Base-by-base conservation (phyloP, 768 basidiomycete genomes). In the Pulveroboletus frians region DNA sequence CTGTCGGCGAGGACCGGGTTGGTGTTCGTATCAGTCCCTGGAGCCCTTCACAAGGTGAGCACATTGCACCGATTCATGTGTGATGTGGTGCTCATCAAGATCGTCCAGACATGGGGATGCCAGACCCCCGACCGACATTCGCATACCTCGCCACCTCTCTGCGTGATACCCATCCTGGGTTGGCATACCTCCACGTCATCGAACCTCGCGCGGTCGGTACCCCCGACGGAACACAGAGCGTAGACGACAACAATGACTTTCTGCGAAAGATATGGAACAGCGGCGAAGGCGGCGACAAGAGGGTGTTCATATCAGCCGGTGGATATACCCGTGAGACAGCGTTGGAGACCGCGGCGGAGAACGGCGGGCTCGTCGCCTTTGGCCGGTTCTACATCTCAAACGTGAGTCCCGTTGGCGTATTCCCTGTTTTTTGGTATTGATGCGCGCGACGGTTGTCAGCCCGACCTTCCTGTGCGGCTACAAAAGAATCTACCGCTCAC, bases 51-150 rank as follows among this genome's bases (percentile, higher is more conserved):
- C 73, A 75, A 55, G 71, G 74, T 72, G 21, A 39, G 27, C 45
- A 49, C 42, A 17, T 53, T 56, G 14, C n/a, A 3, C 3, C 5
- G 27, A 23, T 13, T 17, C 3, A n/a, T 18, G 6, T 9, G 3
- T 5, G 23, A 3, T 23, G 23, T 23, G 3, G 20, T 11, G 8
- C 18, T 39, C 23, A 43, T 29, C 57, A 17, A 1, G 39, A 9
- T 52, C 13, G 6, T 26, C 7, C n/a, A n/a, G n/a, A n/a, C n/a
- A n/a, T n/a, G n/a, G n/a, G n/a, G n/a, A n/a, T n/a, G n/a, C n/a
- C 8, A 6, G 73, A 74, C 71, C 38, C 79, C 83, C 64, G 73
- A 4, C 77, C 81, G 0, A 77, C 76, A 8, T 86, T 79, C 66
- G 53, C 69, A 0, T 72, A 83, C 61, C 53, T 23, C 23, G 5